Conservation (phyloP, 2,329 filamentous ascomycete genomes). For the Pleurostoma richardsiae region DNA sequence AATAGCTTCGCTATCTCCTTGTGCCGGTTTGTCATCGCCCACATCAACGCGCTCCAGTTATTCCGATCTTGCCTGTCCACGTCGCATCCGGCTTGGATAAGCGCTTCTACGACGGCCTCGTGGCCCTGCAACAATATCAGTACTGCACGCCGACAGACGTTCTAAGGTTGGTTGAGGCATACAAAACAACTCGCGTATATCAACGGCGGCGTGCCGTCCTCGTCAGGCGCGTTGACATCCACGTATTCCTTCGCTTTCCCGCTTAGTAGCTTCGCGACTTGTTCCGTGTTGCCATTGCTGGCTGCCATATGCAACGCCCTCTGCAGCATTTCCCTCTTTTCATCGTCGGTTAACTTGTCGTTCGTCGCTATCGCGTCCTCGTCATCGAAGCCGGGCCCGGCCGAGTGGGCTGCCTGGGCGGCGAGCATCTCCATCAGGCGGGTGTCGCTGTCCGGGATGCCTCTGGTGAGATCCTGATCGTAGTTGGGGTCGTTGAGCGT, state of each 20-base stretch:
- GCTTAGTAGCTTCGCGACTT: slow-evolving; percentile 69
- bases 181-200: slow-evolving; percentile 99
- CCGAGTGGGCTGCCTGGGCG: slow-evolving; percentile 81
- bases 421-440: slow-evolving; percentile 94
- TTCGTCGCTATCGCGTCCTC: slow-evolving; percentile 76
- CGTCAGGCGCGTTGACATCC: slow-evolving; percentile 82
- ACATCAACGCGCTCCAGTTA: slow-evolving; percentile 97
- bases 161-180: slow-evolving; percentile 27
- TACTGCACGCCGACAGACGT: slow-evolving; percentile 2
- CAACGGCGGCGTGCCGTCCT: slow-evolving; percentile 91
- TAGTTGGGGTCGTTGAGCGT: slow-evolving; percentile 74
- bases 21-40: slow-evolving; percentile 98
- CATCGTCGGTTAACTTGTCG: slow-evolving; percentile 64
- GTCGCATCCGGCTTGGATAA: slow-evolving; percentile 80
- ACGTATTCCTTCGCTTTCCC: slow-evolving; percentile 72
- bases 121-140: slow-evolving; percentile 58
- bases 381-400: slow-evolving; percentile 66
- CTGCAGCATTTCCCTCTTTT: slow-evolving; percentile 80
- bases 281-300: slow-evolving; percentile 87
- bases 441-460: slow-evolving; percentile 70
- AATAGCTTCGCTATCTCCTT: slow-evolving; percentile 92
- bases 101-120: slow-evolving; percentile 76
- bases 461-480: slow-evolving; percentile 59
- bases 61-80: slow-evolving; percentile 95
- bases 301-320: slow-evolving; percentile 90